Evolutionary conservation across 2,329 filamentous ascomycete species (phyloP), one percentile per base, ranked within the genome.

Genomic region (Apiospora marii): DNA sequence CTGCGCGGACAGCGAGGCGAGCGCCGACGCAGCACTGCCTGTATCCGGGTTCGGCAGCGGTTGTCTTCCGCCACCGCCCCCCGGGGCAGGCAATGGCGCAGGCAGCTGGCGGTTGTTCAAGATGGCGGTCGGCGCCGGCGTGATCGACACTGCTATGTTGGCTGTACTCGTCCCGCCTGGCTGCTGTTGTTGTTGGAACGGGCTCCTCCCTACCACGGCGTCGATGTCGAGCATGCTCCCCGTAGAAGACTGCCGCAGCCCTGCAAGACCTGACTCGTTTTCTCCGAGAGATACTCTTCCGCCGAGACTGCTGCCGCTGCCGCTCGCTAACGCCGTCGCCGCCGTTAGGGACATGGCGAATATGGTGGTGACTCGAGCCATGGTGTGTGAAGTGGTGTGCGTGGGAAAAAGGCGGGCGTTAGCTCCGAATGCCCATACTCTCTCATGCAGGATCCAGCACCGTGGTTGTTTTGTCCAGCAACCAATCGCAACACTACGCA

Each of bases 1-100:
- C n/a, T 48, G 27, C 51, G 67, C 71, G 6, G 71, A 61, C 1
- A 67, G 67, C 7, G 71, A 67, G 4, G 67, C 67, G 19, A 70
- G 51, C 41, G 68, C 43, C 19, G 70, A 61, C 3, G 67, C 43
- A 19, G 53, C 53, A 13, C 6, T 8, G 19, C 30, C 58, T 34
- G 19, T 14, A 64, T 64, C 58, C n/a, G 58, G 34, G 22, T 34
- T 24, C 41, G 58, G 58, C 3, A 22, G 58, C 34, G 34, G 58
- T 5, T n/a, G 22, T 10, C n/a, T 41, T 64, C 58, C 22, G n/a
- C 27, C 51, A 22, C 58, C 58, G 13, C 58, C 58, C 41, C 58
- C 58, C 22, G 53, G 53, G 53, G 19, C 22, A 30, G 53, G 53
- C n/a, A 27, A 27, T 19, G 53, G 53, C 3, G 6, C 30, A 1